Percentiles rank a stretch among this genome's conserved stretches.
Evolutionary conservation across 208 protist genomes (phyloP).

Genomic region (Acanthamoeba triangularis): DNA sequence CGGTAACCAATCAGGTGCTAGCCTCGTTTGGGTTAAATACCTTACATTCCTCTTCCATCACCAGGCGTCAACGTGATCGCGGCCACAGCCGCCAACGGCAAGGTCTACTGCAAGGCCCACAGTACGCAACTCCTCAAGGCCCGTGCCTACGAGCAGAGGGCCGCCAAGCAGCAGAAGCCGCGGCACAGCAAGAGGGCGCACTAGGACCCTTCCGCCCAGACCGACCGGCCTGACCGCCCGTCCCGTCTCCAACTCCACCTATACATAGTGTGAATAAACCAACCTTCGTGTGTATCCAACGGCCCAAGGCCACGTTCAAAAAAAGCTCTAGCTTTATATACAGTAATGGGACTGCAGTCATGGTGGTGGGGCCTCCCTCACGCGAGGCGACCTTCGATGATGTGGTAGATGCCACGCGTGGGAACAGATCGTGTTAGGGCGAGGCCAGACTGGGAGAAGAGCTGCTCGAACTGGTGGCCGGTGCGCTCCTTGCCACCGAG

Average conservation of each 20-base stretch:
- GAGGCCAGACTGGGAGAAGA: not conserved
- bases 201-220: not conserved
- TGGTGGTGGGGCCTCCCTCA: no score
- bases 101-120: constrained; percentile 24
- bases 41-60: not conserved
- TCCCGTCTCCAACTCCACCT: not conserved
- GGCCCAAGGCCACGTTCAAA: no score
- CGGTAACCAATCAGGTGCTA: not conserved
- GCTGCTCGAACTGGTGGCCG: not conserved
- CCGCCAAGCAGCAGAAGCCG: not conserved
- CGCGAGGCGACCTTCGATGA: not conserved
- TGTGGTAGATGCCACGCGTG: constrained; percentile 51
- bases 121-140: not conserved
- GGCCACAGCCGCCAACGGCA: not conserved
- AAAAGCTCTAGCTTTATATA: no score
- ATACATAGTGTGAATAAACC: constrained; percentile 12
- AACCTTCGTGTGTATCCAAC: not conserved
- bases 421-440: not conserved
- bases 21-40: not conserved
- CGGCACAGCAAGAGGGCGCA: not conserved
- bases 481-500: constrained; percentile 57
- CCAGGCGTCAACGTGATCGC: not conserved
- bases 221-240: no score
- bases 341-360: no score
- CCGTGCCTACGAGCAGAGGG: not conserved